phyloP scores from a whole-genome alignment of 2,329 filamentous ascomycete species.

The Monosporascus sp. region DNA sequence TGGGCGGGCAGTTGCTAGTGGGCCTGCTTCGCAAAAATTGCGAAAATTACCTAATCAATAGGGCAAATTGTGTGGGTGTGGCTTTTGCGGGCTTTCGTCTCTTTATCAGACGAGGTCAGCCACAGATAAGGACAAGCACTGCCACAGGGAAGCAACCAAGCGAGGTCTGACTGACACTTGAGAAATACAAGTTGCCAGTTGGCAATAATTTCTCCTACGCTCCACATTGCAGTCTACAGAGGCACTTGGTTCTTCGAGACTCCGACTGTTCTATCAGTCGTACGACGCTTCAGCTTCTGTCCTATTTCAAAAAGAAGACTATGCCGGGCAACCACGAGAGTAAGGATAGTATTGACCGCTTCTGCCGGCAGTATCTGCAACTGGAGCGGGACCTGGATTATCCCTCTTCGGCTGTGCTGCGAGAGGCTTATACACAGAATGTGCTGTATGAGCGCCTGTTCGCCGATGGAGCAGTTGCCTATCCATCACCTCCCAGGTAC shows the following conservation, averaged over 20 bases:
- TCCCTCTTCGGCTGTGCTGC: conserved; percentile 54
- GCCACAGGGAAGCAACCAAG: not conserved
- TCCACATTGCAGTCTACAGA: too few species aligned
- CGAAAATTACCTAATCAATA: not conserved
- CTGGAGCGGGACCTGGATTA: conserved; percentile 60
- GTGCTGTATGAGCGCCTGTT: conserved; percentile 64
- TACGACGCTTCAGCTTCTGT: not conserved
- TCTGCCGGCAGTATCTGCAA: conserved; percentile 76
- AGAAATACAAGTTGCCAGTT: not conserved
- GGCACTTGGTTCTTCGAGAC: too few species aligned
- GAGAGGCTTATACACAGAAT: conserved; percentile 57
- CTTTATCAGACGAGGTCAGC: not conserved
- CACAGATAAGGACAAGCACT: not conserved
- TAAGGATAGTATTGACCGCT: conserved; percentile 34
- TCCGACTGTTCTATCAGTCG: too few species aligned
- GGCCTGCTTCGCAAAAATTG: not conserved
- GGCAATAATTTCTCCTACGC: not conserved
- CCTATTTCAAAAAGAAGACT: not conserved
- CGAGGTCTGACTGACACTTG: not conserved
- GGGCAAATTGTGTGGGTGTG: not conserved
- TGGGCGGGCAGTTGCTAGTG: not conserved
- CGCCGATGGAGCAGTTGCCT: conserved; percentile 45
- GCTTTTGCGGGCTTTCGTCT: not conserved
- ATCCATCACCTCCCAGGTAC: conserved; percentile 63
- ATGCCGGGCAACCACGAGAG: not conserved